Base-by-base conservation (phyloP, 345 rosid genomes). In the Salix brachista region DNA sequence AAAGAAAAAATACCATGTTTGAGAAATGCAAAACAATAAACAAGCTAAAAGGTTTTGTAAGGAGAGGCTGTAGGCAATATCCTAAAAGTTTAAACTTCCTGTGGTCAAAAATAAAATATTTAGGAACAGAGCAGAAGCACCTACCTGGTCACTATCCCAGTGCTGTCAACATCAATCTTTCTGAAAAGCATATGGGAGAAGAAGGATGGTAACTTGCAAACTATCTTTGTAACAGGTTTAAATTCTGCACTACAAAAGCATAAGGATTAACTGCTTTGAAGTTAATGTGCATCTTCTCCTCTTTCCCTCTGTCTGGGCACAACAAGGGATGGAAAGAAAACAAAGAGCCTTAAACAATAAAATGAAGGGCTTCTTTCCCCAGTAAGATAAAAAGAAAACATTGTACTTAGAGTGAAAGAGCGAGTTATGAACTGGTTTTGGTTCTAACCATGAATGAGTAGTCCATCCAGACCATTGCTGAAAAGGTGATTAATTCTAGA, bases 131-230 rank as follows among this genome's bases (percentile, higher is more conserved):
- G 2, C 21, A 78, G 5, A 65, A 77, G 69, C 37, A 72, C 77
- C 79, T 86, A 93, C 99, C 98, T 89, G 61, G 91, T 91, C 80
- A 93, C 87, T n/a, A 82, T 62, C 77, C 94, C 94, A 2, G 87
- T 79, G 80, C 77, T 42, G 65, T 86, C 81, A 8, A 70, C 66
- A 77, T 96, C 97, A 76, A 96, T 90, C 85, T 85, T 91, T 78
- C 87, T 87, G 80, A 93, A 96, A 64, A 96, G 87, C 9, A 79
- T 73, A 16, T 89, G 72, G 42, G 95, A 93, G 80, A 93, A 83
- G 78, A 87, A 96, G n/a, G 92, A 92, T 37, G 99, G 98, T 61
- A 96, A 82, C 88, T 89, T 89, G 92, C 98, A 96, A 68, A 92
- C 80, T 82, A 89, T 93, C 86, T 85, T 96, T 3, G 89, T 82